These are phyloP conservation scores for Solanum etuberosum DNA, from an alignment of 257 asterid genomes.

Conservation along the genomic window DNA sequence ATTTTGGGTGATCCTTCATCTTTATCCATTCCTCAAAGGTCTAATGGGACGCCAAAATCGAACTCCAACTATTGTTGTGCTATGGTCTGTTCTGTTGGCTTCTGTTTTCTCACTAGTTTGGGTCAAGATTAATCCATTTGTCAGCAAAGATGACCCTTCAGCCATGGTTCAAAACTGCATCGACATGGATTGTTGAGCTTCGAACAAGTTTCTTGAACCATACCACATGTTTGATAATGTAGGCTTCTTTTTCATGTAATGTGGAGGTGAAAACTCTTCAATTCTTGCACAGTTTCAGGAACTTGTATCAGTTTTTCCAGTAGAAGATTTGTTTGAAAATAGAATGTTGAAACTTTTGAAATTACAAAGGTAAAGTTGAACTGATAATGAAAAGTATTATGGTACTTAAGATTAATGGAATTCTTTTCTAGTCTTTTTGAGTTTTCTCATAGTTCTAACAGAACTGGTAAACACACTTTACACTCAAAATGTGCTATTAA, in stretches of 20 bases:
- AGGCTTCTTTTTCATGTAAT: background rate
- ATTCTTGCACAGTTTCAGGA: background rate
- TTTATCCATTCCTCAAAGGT: constrained; percentile 93
- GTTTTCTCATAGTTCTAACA: background rate
- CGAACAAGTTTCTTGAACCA: background rate
- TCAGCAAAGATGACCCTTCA: constrained; percentile 37
- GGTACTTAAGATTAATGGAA: background rate
- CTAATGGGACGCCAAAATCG: constrained; percentile 89
- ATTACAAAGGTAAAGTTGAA: background rate
- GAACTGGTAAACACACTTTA: background rate
- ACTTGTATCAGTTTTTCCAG: background rate
- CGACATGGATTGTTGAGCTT: constrained; percentile 71
- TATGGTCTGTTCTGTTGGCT: constrained; percentile 93
- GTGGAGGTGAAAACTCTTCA: background rate
- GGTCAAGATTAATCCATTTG: constrained; percentile 91
- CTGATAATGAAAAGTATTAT: background rate
- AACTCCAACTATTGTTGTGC: constrained; percentile 77
- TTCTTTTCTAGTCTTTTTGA: background rate
- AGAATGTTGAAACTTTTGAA: background rate
- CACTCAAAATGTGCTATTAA: background rate
- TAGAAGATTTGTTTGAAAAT: background rate
- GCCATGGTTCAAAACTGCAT: constrained; percentile 52
- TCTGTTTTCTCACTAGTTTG: constrained; percentile 93
- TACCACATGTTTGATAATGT: background rate
- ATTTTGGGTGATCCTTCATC: constrained; percentile 86